These are phyloP conservation scores for Aspergillus persii DNA, from an alignment of 2,329 filamentous ascomycete species.

Conservation along the genomic window DNA sequence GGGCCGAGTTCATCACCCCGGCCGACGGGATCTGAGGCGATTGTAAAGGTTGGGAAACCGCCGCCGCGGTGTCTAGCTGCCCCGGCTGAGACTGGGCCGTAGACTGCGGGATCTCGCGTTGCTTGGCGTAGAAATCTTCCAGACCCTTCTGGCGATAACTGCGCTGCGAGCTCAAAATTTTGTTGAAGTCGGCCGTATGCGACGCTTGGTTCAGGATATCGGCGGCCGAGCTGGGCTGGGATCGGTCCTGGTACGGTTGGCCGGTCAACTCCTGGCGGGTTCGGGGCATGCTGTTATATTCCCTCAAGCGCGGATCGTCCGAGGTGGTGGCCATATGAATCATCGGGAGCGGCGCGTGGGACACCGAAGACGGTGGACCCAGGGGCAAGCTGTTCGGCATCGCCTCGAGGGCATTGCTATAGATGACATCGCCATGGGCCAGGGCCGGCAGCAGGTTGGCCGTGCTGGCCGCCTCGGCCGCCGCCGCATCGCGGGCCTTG, in stretches of 20 bases:
- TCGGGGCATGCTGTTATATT: conserved; percentile 79
- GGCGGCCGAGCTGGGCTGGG: conserved; percentile 68
- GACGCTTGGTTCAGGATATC: conserved; percentile 85
- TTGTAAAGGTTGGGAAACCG: conserved; percentile 40
- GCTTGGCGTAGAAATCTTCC: conserved; percentile 76
- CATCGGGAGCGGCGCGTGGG: conserved; percentile 72
- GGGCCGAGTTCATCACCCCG: conserved; percentile 34
- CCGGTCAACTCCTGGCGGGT: conserved; percentile 88
- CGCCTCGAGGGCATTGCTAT: conserved; percentile 72
- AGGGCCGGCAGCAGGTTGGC: conserved; percentile 60
- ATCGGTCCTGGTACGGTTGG: conserved; percentile 82
- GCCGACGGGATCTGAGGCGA: conserved; percentile 36
- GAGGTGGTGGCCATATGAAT: conserved; percentile 79
- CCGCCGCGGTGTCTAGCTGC: conserved; percentile 34
- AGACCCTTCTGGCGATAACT: conserved; percentile 76
- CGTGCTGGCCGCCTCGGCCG: conserved; percentile 63
- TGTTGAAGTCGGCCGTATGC: conserved; percentile 88
- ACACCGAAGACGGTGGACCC: conserved; percentile 63
- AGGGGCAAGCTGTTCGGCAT: conserved; percentile 68
- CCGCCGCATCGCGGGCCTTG: conserved; percentile 79
- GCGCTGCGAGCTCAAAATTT: conserved; percentile 75
- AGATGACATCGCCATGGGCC: conserved; percentile 82
- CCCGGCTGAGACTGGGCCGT: conserved; percentile 30
- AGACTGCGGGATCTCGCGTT: conserved; percentile 72
- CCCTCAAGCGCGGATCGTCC: conserved; percentile 71